Percentiles rank a stretch among this genome's conserved stretches.
Evolutionary conservation across 2,329 filamentous ascomycete genomes (phyloP).

Genomic region (Onygenales sp.): DNA sequence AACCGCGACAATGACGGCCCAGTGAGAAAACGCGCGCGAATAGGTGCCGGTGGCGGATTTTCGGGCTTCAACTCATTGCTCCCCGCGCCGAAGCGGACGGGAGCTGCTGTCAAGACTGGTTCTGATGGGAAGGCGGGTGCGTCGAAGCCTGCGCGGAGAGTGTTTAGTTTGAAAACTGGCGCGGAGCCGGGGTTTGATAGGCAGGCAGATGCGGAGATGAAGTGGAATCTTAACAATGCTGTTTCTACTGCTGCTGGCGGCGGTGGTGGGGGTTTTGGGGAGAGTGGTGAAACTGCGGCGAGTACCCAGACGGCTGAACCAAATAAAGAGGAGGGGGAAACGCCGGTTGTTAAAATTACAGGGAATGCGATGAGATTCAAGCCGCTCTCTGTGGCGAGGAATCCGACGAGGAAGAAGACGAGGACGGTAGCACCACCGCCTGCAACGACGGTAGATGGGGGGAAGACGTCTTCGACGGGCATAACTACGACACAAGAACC

Average conservation of each 20-base stretch:
- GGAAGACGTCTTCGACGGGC: constrained; percentile 11
- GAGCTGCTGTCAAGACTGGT: constrained; percentile 7
- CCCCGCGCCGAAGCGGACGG: constrained; percentile 63
- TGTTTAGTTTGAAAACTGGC: constrained; percentile 71
- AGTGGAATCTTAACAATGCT: constrained; percentile 18
- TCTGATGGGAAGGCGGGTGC: constrained; percentile 18
- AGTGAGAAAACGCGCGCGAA: constrained; percentile 62
- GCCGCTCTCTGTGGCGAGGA: constrained; percentile 74
- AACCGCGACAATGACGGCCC: constrained; percentile 42
- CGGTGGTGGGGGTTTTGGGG: constrained; percentile 48
- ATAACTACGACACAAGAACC: constrained; percentile 9
- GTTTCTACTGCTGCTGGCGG: constrained; percentile 43
- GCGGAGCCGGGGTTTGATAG: constrained; percentile 73
- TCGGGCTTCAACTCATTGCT: constrained; percentile 78
- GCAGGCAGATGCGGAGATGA: constrained; percentile 37
- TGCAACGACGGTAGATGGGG: constrained; percentile 8
- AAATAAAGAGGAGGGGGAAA: constrained; percentile 16
- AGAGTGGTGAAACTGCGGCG: constrained; percentile 13
- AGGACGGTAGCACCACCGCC: constrained; percentile 24
- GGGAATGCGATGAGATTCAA: constrained; percentile 82
- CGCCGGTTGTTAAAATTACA: constrained; percentile 42
- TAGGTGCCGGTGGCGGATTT: constrained; percentile 57
- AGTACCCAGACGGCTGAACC: constrained; percentile 14
- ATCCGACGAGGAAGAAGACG: constrained; percentile 57
- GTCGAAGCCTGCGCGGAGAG: constrained; percentile 39